A percentile compares a stretch with the other conserved stretches of the same genome.
Conservation (phyloP, 2,329 filamentous ascomycete genomes). For the Alternaria rosae region DNA sequence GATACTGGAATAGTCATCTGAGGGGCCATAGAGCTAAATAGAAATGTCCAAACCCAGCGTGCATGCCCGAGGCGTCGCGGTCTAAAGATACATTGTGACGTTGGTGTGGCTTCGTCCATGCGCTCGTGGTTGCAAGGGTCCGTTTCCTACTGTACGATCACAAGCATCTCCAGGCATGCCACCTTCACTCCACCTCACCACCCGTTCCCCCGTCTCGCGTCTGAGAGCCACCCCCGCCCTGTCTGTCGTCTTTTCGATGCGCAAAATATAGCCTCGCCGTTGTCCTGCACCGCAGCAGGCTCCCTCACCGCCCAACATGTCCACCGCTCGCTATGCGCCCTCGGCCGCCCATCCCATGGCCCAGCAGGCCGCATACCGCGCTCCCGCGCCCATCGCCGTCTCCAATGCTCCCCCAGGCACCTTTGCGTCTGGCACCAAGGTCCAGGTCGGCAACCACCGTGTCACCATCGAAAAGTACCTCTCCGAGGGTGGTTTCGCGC, state of each 20-base stretch:
- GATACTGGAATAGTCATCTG: neutral
- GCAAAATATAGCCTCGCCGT: constrained; percentile 36
- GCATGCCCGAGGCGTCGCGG: neutral
- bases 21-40: neutral
- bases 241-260: constrained; percentile 37
- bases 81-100: constrained; percentile 24
- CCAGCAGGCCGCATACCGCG: constrained; percentile 48
- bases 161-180: constrained; percentile 19
- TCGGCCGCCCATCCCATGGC: constrained; percentile 43
- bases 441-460: constrained; percentile 90
- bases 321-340: constrained; percentile 49
- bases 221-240: constrained; percentile 10
- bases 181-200: constrained; percentile 19
- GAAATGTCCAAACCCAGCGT: neutral
- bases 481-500: constrained; percentile 96
- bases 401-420: constrained; percentile 69
- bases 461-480: constrained; percentile 97
- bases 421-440: constrained; percentile 92
- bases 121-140: constrained; percentile 14
- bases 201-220: constrained; percentile 18
- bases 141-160: constrained; percentile 16
- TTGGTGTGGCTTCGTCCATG: constrained; percentile 38
- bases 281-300: constrained; percentile 47
- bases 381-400: constrained; percentile 36
- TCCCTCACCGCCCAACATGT: constrained; percentile 47